phyloP scores from a whole-genome alignment of 495 filamentous ascomycete genomes.

The Pyrenopolyporus hunteri region DNA sequence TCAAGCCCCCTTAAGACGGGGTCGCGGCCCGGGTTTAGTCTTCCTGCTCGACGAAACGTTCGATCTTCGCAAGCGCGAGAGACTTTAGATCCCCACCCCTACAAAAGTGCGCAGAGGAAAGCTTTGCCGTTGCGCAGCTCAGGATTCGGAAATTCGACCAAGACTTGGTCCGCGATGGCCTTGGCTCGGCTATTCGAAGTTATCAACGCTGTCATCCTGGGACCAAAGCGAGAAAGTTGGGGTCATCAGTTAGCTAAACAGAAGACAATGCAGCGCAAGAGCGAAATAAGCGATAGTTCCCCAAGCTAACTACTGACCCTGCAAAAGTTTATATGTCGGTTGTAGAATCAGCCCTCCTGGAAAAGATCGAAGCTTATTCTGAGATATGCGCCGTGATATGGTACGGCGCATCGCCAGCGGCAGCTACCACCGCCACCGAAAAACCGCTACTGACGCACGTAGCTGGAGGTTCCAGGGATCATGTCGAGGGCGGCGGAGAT shows the following conservation, averaged over 20 bases:
- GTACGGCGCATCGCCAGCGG: conserved; percentile 34
- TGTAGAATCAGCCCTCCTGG: not conserved
- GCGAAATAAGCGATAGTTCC: not conserved
- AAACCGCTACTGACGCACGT: conserved; percentile 35
- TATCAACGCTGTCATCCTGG: conserved; percentile 40
- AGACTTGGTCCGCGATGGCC: conserved; percentile 15
- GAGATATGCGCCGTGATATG: conserved; percentile 43
- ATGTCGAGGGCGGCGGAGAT: not conserved
- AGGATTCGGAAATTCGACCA: not conserved
- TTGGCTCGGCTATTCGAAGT: conserved; percentile 29
- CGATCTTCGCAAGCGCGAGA: conserved; percentile 27
- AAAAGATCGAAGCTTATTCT: conserved; percentile 16
- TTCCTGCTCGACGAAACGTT: conserved; percentile 29
- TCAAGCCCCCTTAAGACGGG: conserved; percentile 30
- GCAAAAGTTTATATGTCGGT: conserved; percentile 17
- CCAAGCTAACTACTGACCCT: not conserved
- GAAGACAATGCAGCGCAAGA: not conserved
- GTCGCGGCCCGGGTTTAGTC: conserved; percentile 40
- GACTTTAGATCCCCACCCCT: conserved; percentile 55
- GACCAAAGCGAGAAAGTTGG: conserved; percentile 41
- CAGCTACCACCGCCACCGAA: not conserved
- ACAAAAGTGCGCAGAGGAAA: conserved; percentile 67
- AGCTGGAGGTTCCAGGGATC: not conserved
- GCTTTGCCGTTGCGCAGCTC: conserved; percentile 58
- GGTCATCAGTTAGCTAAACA: conserved; percentile 43